These are phyloP conservation scores for Pseudonectria foliicola DNA, from an alignment of 2,329 filamentous ascomycete genomes.

Conservation along the genomic window DNA sequence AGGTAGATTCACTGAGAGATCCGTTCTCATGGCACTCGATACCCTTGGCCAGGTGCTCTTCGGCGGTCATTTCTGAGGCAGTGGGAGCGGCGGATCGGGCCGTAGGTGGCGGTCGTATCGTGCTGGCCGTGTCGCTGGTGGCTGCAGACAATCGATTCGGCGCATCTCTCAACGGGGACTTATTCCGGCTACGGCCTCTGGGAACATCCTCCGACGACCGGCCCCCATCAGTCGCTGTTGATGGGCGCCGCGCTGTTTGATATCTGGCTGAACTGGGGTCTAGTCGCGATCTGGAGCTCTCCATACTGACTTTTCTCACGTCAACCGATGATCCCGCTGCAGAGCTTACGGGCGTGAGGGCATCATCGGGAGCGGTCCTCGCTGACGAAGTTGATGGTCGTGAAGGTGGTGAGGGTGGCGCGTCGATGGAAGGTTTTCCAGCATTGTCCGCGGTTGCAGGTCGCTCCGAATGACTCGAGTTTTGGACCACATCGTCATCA, in stretches of 20 bases:
- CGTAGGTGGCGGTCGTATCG: slow-evolving; percentile 35
- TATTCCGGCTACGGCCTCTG: slow-evolving; percentile 35
- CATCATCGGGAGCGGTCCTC: slow-evolving; percentile 31
- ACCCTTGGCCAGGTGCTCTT: slow-evolving; percentile 85
- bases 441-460: slow-evolving; percentile 36
- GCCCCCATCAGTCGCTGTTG: slow-evolving; percentile 37
- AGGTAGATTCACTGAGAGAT: slow-evolving; percentile 86
- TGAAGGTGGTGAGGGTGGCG: slow-evolving; percentile 56
- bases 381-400: slow-evolving; percentile 52
- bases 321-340: slow-evolving; percentile 42
- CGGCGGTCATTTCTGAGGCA: slow-evolving; percentile 65
- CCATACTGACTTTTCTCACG: slow-evolving; percentile 42
- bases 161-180: not conserved
- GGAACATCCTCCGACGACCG: slow-evolving; percentile 42
- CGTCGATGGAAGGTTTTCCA: slow-evolving; percentile 35
- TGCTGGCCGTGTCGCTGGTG: slow-evolving; percentile 50
- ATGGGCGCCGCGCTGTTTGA: slow-evolving; percentile 37
- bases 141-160: slow-evolving; percentile 29
- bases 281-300: slow-evolving; percentile 32
- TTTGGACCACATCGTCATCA: slow-evolving; percentile 43
- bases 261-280: slow-evolving; percentile 35
- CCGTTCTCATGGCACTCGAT: slow-evolving; percentile 86
- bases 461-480: slow-evolving; percentile 59
- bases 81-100: slow-evolving; percentile 43
- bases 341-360: slow-evolving; percentile 20